phyloP scores from a whole-genome alignment of 2,329 filamentous ascomycete species.

The Botryosphaeria dothidea region DNA sequence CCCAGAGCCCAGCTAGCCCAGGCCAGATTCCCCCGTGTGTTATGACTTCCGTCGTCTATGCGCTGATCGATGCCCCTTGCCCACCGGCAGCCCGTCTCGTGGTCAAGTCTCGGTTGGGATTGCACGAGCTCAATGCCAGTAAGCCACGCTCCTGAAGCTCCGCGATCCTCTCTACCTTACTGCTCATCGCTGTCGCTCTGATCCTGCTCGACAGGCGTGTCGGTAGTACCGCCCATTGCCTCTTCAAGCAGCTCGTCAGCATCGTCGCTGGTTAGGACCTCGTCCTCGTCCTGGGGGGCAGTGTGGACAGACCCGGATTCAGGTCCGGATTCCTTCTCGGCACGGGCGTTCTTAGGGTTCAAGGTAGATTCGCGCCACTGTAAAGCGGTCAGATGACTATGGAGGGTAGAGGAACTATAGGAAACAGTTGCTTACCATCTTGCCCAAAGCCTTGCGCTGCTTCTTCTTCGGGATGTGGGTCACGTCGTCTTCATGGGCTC shows the following conservation, averaged over 20 bases:
- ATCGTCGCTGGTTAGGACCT: neutral
- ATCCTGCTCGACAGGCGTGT: neutral
- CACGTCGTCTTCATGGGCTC: neutral
- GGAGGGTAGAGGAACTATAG: neutral
- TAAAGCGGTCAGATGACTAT: neutral
- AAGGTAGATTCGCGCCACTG: constrained; percentile 1
- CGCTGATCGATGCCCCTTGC: neutral
- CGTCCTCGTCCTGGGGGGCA: neutral
- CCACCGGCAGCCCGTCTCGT: too few species aligned
- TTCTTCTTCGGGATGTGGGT: constrained; percentile 1
- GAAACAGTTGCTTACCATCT: neutral
- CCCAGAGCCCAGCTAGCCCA: neutral
- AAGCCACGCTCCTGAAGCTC: neutral
- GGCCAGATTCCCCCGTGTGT: neutral
- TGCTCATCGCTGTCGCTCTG: neutral
- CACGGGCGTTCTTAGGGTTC: constrained; percentile 9
- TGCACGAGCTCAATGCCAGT: neutral
- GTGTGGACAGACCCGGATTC: neutral
- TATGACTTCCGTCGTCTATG: too few species aligned
- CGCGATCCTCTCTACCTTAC: neutral
- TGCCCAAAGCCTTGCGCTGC: constrained; percentile 4
- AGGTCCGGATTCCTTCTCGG: neutral
- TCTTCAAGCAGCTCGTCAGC: neutral
- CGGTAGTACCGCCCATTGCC: neutral
- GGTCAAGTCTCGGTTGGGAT: neutral